phyloP scores from a whole-genome alignment of 805 yeast species.

The Candida argentea region DNA sequence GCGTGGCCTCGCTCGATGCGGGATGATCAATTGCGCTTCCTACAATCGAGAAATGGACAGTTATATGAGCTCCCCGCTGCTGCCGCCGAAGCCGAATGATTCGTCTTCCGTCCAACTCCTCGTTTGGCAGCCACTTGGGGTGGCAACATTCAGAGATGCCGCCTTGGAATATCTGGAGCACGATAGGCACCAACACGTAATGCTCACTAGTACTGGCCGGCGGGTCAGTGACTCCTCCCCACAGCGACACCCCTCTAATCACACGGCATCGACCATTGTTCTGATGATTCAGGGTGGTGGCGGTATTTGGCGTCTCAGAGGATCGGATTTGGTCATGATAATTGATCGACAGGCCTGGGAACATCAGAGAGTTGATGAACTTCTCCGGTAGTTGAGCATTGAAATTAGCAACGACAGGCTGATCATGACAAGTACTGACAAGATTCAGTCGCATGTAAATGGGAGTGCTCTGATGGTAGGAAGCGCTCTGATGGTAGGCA shows the following conservation, averaged over 20 bases:
- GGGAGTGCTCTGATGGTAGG: too few relatives aligned
- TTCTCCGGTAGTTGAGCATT: too few relatives aligned
- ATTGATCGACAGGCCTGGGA: too few relatives aligned
- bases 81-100: conserved; percentile 47
- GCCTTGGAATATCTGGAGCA: conserved; percentile 36
- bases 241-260: conserved; percentile 48
- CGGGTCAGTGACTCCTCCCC: conserved; percentile 47
- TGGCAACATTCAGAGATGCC: conserved; percentile 37
- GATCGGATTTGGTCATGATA: too few relatives aligned
- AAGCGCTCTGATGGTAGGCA: too few relatives aligned
- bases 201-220: conserved; percentile 30
- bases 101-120: conserved; percentile 41
- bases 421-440: too few relatives aligned
- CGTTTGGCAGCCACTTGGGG: conserved; percentile 41
- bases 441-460: too few relatives aligned
- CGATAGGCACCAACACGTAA: conserved; percentile 34
- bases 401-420: too few relatives aligned
- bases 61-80: conserved; percentile 38
- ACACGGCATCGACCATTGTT: conserved; percentile 26
- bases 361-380: too few relatives aligned
- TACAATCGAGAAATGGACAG: conserved; percentile 40
- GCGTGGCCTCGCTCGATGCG: conserved; percentile 19
- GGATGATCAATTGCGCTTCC: conserved; percentile 43
- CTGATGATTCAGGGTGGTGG: conserved; percentile 1
- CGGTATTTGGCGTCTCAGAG: too few relatives aligned